Percentiles rank a stretch among this genome's conserved stretches.
phyloP scores from a whole-genome alignment of 2,329 filamentous ascomycete species.

The Claviceps quebecensis region DNA sequence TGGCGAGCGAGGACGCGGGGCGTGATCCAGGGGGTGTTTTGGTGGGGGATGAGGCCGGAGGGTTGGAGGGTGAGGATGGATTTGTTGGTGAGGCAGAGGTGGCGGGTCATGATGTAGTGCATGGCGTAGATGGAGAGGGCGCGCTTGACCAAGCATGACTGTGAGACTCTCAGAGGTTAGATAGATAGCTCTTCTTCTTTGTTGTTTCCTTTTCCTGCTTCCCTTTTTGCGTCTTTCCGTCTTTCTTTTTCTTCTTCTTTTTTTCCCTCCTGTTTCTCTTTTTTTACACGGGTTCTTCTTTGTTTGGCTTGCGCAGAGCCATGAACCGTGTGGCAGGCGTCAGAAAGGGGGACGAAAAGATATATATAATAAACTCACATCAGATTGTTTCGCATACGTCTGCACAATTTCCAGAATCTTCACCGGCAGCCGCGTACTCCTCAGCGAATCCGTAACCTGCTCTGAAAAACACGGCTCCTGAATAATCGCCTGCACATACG shows the following conservation, averaged over 20 bases:
- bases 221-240: neutral
- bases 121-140: slow-evolving; percentile 41
- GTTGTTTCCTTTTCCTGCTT: neutral
- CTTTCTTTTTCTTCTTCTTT: no score
- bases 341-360: neutral
- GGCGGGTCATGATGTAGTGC: slow-evolving; percentile 42
- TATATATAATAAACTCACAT: slow-evolving; percentile 19
- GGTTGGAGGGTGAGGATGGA: slow-evolving; percentile 27
- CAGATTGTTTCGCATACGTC: slow-evolving; percentile 29
- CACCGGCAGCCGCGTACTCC: slow-evolving; percentile 30
- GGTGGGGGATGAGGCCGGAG: slow-evolving; percentile 27
- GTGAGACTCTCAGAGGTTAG: neutral
- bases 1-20: slow-evolving; percentile 41
- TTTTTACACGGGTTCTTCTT: neutral
- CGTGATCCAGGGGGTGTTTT: slow-evolving; percentile 31
- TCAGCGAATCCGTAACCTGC: slow-evolving; percentile 34
- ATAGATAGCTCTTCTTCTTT: neutral
- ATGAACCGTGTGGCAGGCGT: neutral
- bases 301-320: neutral
- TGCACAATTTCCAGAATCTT: slow-evolving; percentile 34
- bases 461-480: slow-evolving; percentile 33
- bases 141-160: slow-evolving; percentile 36
- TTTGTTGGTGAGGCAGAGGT: slow-evolving; percentile 34
- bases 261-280: neutral
- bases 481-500: slow-evolving; percentile 35